Percentiles rank a stretch among this genome's conserved stretches.
phyloP scores from a whole-genome alignment of 305 asterid genomes.

The Rubia peregrina region DNA sequence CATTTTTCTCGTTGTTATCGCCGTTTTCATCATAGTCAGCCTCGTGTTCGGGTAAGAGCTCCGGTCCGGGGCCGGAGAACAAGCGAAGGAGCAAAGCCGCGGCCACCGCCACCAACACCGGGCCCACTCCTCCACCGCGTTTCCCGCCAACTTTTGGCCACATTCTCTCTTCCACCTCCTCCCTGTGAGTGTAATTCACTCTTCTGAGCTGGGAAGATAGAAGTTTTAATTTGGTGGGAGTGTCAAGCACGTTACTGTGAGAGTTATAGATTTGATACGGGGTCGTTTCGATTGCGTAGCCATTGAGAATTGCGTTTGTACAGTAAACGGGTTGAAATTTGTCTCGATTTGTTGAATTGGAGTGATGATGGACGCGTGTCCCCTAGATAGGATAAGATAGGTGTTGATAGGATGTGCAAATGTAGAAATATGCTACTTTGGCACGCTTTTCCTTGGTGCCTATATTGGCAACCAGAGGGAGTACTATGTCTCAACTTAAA shows the following conservation, averaged over 20 bases:
- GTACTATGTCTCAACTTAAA: too few relatives aligned
- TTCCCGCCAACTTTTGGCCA: slow-evolving; percentile 67
- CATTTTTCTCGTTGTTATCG: slow-evolving; percentile 17
- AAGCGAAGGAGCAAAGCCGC: slow-evolving; percentile 79
- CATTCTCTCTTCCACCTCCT: slow-evolving; percentile 14
- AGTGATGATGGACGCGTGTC: slow-evolving; percentile 21
- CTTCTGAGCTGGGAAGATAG: neutral
- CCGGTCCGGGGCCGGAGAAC: slow-evolving; percentile 65
- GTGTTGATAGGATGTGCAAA: too few relatives aligned
- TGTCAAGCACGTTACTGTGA: neutral
- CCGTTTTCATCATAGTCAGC: slow-evolving; percentile 30
- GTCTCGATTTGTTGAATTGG: neutral
- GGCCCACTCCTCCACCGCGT: slow-evolving; percentile 77
- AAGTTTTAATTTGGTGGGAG: neutral
- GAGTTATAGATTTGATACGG: neutral
- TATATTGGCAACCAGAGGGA: too few relatives aligned
- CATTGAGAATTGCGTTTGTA: neutral
- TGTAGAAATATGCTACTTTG: too few relatives aligned
- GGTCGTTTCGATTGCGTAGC: neutral
- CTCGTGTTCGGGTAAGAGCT: slow-evolving; percentile 37
- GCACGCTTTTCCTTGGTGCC: too few relatives aligned
- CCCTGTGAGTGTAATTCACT: neutral
- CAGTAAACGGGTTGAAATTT: neutral
- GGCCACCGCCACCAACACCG: slow-evolving; percentile 75
- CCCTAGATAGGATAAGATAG: slow-evolving; percentile 19